phyloP scores from a whole-genome alignment of 164 flowering plant genomes.

The Buxus sempervirens region DNA sequence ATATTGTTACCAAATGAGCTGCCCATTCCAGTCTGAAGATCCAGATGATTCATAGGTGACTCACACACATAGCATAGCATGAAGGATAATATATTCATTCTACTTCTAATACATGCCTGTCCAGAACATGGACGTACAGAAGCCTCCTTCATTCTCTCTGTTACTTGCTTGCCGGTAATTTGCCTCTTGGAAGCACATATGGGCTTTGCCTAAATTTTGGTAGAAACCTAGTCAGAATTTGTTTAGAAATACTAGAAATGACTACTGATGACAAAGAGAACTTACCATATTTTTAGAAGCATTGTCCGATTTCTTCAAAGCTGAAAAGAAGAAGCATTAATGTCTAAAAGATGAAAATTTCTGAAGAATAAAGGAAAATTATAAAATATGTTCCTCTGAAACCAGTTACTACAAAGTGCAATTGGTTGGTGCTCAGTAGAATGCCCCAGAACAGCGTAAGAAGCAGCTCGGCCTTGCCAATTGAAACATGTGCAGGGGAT shows the following conservation, averaged over 20 bases:
- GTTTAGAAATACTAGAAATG: background rate
- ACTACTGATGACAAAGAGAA: background rate
- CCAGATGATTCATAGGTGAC: background rate
- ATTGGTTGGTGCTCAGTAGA: background rate
- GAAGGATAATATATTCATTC: background rate
- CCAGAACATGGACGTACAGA: slow-evolving; percentile 30
- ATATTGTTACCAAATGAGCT: too few relatives aligned
- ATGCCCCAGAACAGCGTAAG: background rate
- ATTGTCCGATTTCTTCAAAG: slow-evolving; percentile 36
- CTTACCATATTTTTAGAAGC: slow-evolving; percentile 42
- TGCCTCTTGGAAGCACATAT: slow-evolving; percentile 42
- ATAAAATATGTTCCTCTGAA: background rate
- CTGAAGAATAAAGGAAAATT: background rate
- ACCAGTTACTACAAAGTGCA: background rate
- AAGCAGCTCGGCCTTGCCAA: background rate
- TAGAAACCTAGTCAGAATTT: background rate
- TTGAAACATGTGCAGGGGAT: background rate
- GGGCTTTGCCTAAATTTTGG: slow-evolving; percentile 36
- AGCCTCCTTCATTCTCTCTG: slow-evolving; percentile 42
- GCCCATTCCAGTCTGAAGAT: background rate
- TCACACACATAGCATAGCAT: background rate
- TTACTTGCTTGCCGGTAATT: slow-evolving; percentile 25
- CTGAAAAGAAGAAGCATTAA: slow-evolving; percentile 30
- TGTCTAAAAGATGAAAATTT: background rate
- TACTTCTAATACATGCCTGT: slow-evolving; percentile 29